Evolutionary conservation across 805 yeast genomes (phyloP), one percentile per base, ranked within the genome.

Genomic region (Yarrowia sp.): DNA sequence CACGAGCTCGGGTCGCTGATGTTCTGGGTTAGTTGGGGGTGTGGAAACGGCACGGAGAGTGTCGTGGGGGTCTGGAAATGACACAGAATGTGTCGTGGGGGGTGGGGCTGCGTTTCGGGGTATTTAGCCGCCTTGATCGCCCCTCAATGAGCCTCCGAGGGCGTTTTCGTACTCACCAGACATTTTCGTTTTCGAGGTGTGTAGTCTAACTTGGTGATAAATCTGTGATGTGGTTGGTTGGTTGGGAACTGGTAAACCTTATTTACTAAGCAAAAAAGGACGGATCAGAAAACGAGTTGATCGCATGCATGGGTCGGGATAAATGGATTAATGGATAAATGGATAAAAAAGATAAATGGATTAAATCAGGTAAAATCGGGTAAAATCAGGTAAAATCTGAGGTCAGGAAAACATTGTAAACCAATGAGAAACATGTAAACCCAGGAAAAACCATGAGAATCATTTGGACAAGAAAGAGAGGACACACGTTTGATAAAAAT

Each of bases 1-100:
- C 64, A 89, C 93, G 70, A 83, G 81, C 70, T 87, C 90, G 48
- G 90, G 86, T 59, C 78, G 73, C 62, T 67, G 68, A 68, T 75
- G 78, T 51, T 62, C 68, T 26, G 68, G 40, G 58, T 67, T 58
- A 58, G 63, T 30, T 16, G 32, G 22, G 30, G 4, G 56, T 11
- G 5, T 12, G 19, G 17, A 19, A 17, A 4, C 2, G 8, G 21
- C 11, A 6, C 7, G 7, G 24, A 6, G 2, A n/a, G 35, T 12
- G 52, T 11, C 7, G 36, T 7, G 19, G n/a, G n/a, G n/a, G n/a
- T n/a, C n/a, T n/a, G n/a, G n/a, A n/a, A n/a, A n/a, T n/a, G n/a
- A n/a, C n/a, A n/a, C n/a, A n/a, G n/a, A n/a, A n/a, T n/a, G n/a
- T n/a, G n/a, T n/a, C n/a, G n/a, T n/a, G 36, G 26, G 32, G n/a